Conservation (phyloP, 2,329 filamentous ascomycete genomes). For the Verticillium dahliae region DNA sequence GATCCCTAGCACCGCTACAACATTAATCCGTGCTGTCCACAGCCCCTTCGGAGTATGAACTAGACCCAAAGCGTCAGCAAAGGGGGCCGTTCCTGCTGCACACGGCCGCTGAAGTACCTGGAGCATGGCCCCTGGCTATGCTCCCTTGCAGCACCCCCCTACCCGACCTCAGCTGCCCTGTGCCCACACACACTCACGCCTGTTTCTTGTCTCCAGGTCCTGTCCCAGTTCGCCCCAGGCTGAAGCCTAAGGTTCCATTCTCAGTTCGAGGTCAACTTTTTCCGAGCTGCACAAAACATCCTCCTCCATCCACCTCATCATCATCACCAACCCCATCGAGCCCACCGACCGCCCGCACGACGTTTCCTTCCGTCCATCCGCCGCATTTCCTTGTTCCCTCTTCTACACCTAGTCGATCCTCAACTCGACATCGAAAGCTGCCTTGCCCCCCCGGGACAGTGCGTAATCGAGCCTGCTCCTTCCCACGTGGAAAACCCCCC, state of each 20-base stretch:
- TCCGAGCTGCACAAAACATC: constrained; percentile 13
- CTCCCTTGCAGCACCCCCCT: constrained; percentile 2
- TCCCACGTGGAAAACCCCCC: constrained; percentile 10
- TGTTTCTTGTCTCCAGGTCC: background rate
- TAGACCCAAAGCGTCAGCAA: background rate
- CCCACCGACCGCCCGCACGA: constrained; percentile 14
- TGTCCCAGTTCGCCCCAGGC: background rate
- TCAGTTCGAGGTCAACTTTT: constrained; percentile 7
- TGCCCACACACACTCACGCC: background rate
- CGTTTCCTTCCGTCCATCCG: constrained; percentile 15
- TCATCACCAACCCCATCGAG: constrained; percentile 11
- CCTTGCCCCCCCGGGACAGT: constrained; percentile 11
- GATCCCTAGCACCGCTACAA: background rate
- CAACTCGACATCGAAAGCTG: constrained; percentile 9
- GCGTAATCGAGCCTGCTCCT: constrained; percentile 9
- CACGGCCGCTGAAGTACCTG: background rate
- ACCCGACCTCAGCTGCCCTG: constrained; percentile 11
- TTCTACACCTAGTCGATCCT: constrained; percentile 19
- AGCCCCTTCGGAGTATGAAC: background rate
- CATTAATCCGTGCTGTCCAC: background rate
- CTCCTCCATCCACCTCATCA: constrained; percentile 14
- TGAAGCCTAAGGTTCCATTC: constrained; percentile 2
- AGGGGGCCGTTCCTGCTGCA: background rate
- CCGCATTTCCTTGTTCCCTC: constrained; percentile 14
- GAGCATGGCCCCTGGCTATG: constrained; percentile 1